These are phyloP conservation scores for Neophaeococcomyces mojaviensis DNA, from an alignment of 2,329 filamentous ascomycete species.

Conservation along the genomic window DNA sequence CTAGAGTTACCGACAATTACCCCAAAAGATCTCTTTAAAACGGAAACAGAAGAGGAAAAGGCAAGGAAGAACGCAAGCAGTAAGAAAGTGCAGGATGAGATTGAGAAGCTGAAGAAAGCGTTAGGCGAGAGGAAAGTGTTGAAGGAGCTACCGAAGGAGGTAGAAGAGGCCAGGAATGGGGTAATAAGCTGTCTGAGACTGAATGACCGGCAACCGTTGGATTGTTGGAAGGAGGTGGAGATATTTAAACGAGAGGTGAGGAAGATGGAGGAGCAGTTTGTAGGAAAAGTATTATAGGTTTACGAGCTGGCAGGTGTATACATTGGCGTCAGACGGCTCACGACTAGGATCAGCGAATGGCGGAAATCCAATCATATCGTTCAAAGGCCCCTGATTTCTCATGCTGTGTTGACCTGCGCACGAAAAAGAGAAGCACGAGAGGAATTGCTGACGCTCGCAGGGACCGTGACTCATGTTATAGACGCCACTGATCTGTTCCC, in stretches of 20 bases:
- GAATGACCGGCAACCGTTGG: slow-evolving; percentile 79
- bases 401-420: too few species aligned
- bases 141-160: slow-evolving; percentile 58
- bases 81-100: slow-evolving; percentile 49
- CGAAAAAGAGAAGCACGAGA: too few species aligned
- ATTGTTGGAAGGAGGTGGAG: slow-evolving; percentile 93
- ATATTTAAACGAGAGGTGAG: slow-evolving; percentile 83
- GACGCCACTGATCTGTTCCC: too few species aligned
- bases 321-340: too few species aligned
- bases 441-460: too few species aligned
- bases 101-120: slow-evolving; percentile 41
- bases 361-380: too few species aligned
- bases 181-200: slow-evolving; percentile 73
- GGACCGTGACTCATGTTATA: too few species aligned
- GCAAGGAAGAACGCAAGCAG: slow-evolving; percentile 14
- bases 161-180: slow-evolving; percentile 67
- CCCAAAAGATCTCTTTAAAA: slow-evolving; percentile 30
- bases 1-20: slow-evolving; percentile 35
- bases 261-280: slow-evolving; percentile 77
- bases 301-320: too few species aligned
- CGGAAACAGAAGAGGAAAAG: slow-evolving; percentile 16
- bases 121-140: slow-evolving; percentile 55
- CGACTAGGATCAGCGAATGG: too few species aligned
- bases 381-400: too few species aligned
- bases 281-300: slow-evolving; percentile 63